A percentile compares a stretch with the other conserved stretches of the same genome.
Evolutionary conservation across 495 filamentous ascomycete genomes (phyloP).

Genomic region (Venustampulla echinocandica): DNA sequence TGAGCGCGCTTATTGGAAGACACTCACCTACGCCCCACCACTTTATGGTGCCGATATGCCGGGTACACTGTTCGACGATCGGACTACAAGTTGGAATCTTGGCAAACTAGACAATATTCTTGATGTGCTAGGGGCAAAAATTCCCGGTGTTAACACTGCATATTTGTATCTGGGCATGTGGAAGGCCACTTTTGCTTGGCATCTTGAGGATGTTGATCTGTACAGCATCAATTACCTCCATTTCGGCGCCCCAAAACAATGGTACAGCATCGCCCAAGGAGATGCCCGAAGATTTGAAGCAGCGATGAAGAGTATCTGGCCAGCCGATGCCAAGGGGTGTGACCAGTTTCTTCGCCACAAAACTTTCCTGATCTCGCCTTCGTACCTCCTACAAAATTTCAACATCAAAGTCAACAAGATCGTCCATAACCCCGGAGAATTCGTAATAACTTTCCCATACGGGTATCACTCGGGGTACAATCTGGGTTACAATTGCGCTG

Average conservation of each 20-base stretch:
- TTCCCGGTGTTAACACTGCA: conserved; percentile 97
- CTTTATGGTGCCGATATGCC: conserved; percentile 97
- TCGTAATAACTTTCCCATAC: conserved; percentile 97
- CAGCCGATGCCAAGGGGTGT: conserved; percentile 92
- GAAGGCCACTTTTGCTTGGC: conserved; percentile 99
- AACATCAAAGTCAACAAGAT: conserved; percentile 92
- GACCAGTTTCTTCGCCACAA: conserved; percentile 97
- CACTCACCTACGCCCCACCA: conserved; percentile 84
- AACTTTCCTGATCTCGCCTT: conserved; percentile 93
- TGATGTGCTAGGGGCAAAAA: conserved; percentile 88
- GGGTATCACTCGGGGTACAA: conserved; percentile 99
- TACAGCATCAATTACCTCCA: conserved; percentile 99
- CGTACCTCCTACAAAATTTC: conserved; percentile 73
- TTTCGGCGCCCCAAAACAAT: conserved; percentile 97
- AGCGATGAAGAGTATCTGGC: conserved; percentile 94
- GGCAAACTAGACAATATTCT: conserved; percentile 88
- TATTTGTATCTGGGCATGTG: conserved; percentile 98
- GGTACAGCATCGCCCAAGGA: conserved; percentile 97
- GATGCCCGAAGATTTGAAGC: conserved; percentile 91
- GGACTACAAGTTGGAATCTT: conserved; percentile 81
- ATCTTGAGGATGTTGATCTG: conserved; percentile 95
- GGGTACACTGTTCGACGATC: conserved; percentile 89
- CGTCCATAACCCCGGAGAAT: conserved; percentile 95
- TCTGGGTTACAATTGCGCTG: conserved; percentile 95
- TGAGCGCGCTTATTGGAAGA: conserved; percentile 92